A percentile compares a stretch with the other conserved stretches of the same genome.
phyloP scores from a whole-genome alignment of 2,329 filamentous ascomycete species.

The Pseudocercospora vitis region DNA sequence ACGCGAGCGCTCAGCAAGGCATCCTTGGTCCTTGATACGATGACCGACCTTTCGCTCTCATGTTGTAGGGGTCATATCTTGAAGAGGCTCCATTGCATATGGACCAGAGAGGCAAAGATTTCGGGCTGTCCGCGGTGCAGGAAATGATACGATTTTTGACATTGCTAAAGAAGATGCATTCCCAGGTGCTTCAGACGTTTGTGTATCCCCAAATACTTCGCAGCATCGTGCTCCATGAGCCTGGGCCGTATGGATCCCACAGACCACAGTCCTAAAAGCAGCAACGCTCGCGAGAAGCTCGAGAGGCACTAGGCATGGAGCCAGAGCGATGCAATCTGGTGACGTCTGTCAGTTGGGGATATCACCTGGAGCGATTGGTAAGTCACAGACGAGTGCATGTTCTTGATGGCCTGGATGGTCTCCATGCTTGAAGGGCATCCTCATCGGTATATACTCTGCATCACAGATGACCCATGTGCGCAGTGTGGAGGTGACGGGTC shows the following conservation, averaged over 20 bases:
- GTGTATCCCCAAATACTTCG: not conserved
- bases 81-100: constrained; percentile 18
- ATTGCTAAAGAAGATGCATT: constrained; percentile 1
- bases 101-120: constrained; percentile 10
- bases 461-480: too few relatives aligned
- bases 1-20: constrained; percentile 13
- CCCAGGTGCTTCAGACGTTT: not conserved
- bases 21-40: not conserved
- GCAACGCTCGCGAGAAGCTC: constrained; percentile 22
- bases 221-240: constrained; percentile 21
- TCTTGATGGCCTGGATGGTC: too few relatives aligned
- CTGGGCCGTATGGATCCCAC: constrained; percentile 14
- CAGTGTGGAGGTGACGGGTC: not conserved
- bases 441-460: too few relatives aligned
- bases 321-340: constrained; percentile 26
- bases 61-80: not conserved
- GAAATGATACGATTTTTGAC: constrained; percentile 8
- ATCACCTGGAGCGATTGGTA: not conserved
- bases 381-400: not conserved
- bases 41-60: too few relatives aligned
- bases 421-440: too few relatives aligned
- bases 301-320: constrained; percentile 29
- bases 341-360: constrained; percentile 20
- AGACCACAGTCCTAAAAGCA: not conserved
- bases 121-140: constrained; percentile 17